Evolutionary conservation across 257 asterid species (phyloP).

Genomic region (Forsythia suspensa): DNA sequence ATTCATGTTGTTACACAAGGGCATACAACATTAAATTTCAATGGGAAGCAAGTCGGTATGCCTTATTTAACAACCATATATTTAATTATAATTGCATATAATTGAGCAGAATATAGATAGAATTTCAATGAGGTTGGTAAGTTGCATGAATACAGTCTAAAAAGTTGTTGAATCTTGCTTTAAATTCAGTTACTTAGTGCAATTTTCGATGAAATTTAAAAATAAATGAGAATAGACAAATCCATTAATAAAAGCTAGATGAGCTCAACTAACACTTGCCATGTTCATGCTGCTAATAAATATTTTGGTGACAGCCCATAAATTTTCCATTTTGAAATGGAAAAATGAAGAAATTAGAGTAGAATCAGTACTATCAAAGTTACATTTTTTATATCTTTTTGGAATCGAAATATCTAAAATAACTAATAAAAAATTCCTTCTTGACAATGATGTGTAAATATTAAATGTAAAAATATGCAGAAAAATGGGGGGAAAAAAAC

Average conservation of each 20-base stretch:
- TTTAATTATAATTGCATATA: background rate
- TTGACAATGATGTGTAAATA: background rate
- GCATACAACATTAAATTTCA: background rate
- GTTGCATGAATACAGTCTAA: background rate
- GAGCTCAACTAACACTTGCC: background rate
- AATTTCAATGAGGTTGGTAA: conserved; percentile 13
- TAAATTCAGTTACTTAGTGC: background rate
- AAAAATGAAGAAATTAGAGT: background rate
- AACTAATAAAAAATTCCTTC: background rate
- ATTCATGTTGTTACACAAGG: background rate
- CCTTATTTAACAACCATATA: background rate
- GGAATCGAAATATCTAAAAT: background rate
- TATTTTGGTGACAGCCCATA: background rate
- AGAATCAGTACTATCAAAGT: too few relatives aligned
- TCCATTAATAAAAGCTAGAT: conserved; percentile 1
- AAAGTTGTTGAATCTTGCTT: background rate
- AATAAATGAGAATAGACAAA: background rate
- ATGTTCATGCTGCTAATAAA: background rate
- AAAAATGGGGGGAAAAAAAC: too few relatives aligned
- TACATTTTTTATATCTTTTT: too few relatives aligned
- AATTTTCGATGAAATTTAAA: background rate
- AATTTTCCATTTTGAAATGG: background rate
- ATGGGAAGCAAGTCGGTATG: conserved; percentile 9
- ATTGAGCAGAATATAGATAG: background rate
- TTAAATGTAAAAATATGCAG: background rate